phyloP scores from a whole-genome alignment of 768 basidiomycete genomes.

The Sistotremastrum niveocremeum region DNA sequence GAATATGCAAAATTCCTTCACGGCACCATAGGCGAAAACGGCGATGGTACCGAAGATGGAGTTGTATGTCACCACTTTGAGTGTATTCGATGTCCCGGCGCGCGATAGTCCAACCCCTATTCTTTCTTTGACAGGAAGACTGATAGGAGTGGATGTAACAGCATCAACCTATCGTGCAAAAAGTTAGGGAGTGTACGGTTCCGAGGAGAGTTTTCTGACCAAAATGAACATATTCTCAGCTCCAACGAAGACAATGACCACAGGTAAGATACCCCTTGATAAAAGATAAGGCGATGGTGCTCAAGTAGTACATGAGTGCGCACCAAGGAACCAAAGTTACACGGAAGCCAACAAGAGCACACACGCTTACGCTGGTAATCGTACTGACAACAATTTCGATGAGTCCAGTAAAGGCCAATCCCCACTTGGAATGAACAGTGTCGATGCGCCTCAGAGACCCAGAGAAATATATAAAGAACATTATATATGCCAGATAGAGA shows the following conservation, averaged over 20 bases:
- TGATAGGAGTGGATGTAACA: conserved; percentile 72
- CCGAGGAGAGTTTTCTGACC: conserved; percentile 29
- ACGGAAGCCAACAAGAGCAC: conserved; percentile 78
- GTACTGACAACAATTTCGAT: conserved; percentile 89
- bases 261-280: conserved; percentile 72
- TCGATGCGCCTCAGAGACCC: conserved; percentile 66
- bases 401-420: conserved; percentile 85
- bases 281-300: conserved; percentile 5
- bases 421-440: conserved; percentile 80
- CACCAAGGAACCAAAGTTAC: conserved; percentile 86
- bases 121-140: conserved; percentile 78
- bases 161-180: conserved; percentile 54
- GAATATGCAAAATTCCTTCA: conserved; percentile 87
- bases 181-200: conserved; percentile 12
- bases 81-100: conserved; percentile 82
- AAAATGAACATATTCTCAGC: conserved; percentile 97
- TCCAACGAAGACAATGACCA: conserved; percentile 90
- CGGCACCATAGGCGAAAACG: conserved; percentile 61
- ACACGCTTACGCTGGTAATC: conserved; percentile 85
- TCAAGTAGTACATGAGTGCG: conserved; percentile 11
- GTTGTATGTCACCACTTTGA: conserved; percentile 85
- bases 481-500: conserved; percentile 62
- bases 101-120: conserved; percentile 83
- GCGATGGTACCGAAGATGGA: conserved; percentile 64
- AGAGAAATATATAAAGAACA: conserved; percentile 62